Evolutionary conservation across 768 basidiomycete genomes (phyloP), one percentile per base, ranked within the genome.

Genomic region (Daedalea quercina): DNA sequence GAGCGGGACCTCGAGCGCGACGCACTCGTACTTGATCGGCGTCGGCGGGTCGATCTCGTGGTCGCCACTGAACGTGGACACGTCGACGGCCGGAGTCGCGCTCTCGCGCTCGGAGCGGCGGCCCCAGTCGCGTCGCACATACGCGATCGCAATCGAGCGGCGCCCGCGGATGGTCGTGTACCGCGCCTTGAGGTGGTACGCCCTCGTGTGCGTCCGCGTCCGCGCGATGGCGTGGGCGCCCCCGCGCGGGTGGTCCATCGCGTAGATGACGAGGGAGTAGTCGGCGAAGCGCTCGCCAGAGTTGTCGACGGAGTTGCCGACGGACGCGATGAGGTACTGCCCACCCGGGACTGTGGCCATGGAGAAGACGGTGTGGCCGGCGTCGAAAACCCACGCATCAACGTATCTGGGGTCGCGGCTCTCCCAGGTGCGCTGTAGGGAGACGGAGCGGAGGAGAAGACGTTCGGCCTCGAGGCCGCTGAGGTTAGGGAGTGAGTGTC

Each of bases 281-380:
- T 72, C 71, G 31, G 68, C 69, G 49, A 68, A 70, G 4, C 35
- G 43, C 7, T 35, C n/a, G 13, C 44, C 28, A 12, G 65, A 63
- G 2, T 60, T 57, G 60, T 82, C 77, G 56, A 69, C 11, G 28
- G 6, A 31, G 28, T 31, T 31, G 28, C 28, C 71, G 3, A 78
- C 76, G 9, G 83, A 85, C 0, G 82, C 80, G 33, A 85, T 67
- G 56, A 87, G 76, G 56, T 82, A 84, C 58, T 81, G 84, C 19
- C 85, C 84, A 1, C 85, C 85, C 7, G 85, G 80, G 9, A 86
- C 72, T 25, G 84, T 63, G 37, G 71, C 74, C 73, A 87, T 77
- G 69, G 82, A 63, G 70, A 71, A 55, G 73, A 74, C 57, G 67
- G 68, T 63, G 66, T 73, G 60, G 34, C 68, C 59, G 3, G 65